Base-by-base conservation (phyloP, 2,329 filamentous ascomycete species). In the Alternaria atra region DNA sequence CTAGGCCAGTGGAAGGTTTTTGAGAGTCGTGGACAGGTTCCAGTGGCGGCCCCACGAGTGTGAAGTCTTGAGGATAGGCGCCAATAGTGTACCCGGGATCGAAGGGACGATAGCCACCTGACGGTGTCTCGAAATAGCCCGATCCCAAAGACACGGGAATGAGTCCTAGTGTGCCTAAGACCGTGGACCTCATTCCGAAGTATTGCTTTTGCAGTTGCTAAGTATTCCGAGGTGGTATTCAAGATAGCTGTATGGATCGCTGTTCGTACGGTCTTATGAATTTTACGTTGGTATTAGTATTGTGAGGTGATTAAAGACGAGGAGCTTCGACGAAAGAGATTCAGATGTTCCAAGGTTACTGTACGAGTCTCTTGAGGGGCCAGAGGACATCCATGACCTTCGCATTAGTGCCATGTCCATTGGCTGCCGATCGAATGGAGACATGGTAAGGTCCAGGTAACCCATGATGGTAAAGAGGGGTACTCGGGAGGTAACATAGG, bases 21-120 rank as follows among this genome's bases (percentile, higher is more conserved):
- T 72, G 66, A 37, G 75, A 79, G 46, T 81, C 76, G 55, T 82
- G 79, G 6, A 81, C 71, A 3, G 77, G 70, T 60, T 81, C 70
- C 1, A 81, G 66, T 15, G 64, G 56, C 25, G 74, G 70, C 6
- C 79, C 78, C 13, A 79, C 73, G 27, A 80, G 66, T 55, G 66
- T 72, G 63, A 79, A 80, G 65, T 80, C 78, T 44, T 75, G 69
- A 4, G 73, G 73, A 34, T 65, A 71, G 23, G 64, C 62, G n/a
- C 68, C 66, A 15, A 51, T 48, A 12, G 43, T 72, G 35, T 59
- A 66, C 30, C 59, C 63, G 17, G 59, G 52, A 9, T 59, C 67
- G 27, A 65, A 68, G 13, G 61, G 56, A 51, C 58, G 63, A 40
- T 56, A 65, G 15, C 37, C 58, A 37, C 51, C 61, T 25, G 54